These are phyloP conservation scores for Berkeleyomyces rouxiae DNA, from an alignment of 2,329 filamentous ascomycete genomes.

Conservation along the genomic window DNA sequence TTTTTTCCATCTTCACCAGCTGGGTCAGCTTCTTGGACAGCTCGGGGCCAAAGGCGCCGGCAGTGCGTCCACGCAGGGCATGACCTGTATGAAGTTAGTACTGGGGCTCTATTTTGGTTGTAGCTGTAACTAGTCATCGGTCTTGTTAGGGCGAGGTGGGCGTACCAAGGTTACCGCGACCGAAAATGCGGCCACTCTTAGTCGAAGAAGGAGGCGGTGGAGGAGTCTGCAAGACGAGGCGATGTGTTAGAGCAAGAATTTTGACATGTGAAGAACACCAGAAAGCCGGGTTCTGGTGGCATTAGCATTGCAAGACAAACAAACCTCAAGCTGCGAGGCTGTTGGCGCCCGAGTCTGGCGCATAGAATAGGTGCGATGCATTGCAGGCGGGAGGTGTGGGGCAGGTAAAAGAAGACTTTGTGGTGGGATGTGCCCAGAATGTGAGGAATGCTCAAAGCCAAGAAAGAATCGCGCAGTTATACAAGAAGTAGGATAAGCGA, in stretches of 20 bases:
- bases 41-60: slow-evolving; percentile 66
- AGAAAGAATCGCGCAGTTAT: not conserved
- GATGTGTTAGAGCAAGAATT: slow-evolving; percentile 10
- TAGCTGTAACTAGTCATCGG: not conserved
- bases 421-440: not conserved
- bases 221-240: slow-evolving; percentile 49
- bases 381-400: slow-evolving; percentile 25
- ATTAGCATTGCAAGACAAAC: slow-evolving; percentile 13
- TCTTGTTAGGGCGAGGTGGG: slow-evolving; percentile 15
- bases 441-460: not conserved
- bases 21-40: slow-evolving; percentile 95
- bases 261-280: not conserved
- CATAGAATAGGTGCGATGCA: slow-evolving; percentile 99
- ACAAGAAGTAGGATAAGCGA: not conserved
- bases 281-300: not conserved
- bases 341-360: slow-evolving; percentile 92
- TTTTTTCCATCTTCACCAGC: slow-evolving; percentile 99
- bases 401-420: not conserved
- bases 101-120: not conserved
- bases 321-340: slow-evolving; percentile 55
- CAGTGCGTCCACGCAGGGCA: slow-evolving; percentile 55
- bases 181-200: slow-evolving; percentile 80
- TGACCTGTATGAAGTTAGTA: slow-evolving; percentile 29
- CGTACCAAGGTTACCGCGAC: slow-evolving; percentile 71
- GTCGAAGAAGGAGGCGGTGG: slow-evolving; percentile 83